Base-by-base conservation (phyloP, 2,329 filamentous ascomycete species). In the Botrytis tulipae region DNA sequence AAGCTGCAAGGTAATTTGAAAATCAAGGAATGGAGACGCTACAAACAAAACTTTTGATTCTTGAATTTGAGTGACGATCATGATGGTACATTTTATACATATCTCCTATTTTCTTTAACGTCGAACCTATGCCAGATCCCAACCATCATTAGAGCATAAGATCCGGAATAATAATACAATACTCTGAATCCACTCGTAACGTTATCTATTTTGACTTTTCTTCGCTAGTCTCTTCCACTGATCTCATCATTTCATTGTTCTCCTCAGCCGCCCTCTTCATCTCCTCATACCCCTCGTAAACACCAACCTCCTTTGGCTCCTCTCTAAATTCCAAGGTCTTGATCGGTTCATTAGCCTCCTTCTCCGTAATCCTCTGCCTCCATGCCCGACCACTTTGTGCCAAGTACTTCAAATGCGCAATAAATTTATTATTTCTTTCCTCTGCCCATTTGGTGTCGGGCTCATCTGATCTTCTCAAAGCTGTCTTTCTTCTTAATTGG, bases 311-410 rank as follows among this genome's bases (percentile, higher is more conserved):
- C 70, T 68, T 68, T 48, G 66, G 54, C 42, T 59, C 37, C 37
- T 37, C 61, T 35, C 40, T 72, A 37, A 46, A 68, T 5, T 86
- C 87, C 35, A 87, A 82, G 61, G 89, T 83, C 60, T 85, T 83
- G 20, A 88, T 78, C 0, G 85, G 85, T 35, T 82, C 78, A 63
- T 82, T 79, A 73, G 84, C 82, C 73, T 91, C 88, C 44, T 85
- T 78, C 78, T 84, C 78, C 72, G 90, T 87, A 80, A 91, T 84
- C 75, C 82, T 74, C 71, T 84, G 79, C 74, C 93, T 88, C 82
- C 87, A 92, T 68, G 80, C 74, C 61, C 87, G 86, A 12, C 94
- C 93, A 70, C 84, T 80, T 20, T 84, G 77, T 71, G 86, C 90
- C 76, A 89, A 81, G 1, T 82, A 76, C 73, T 83, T 82, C 70